phyloP scores from a whole-genome alignment of 139 green algal species.

The Limnomonas spitsbergensis region DNA sequence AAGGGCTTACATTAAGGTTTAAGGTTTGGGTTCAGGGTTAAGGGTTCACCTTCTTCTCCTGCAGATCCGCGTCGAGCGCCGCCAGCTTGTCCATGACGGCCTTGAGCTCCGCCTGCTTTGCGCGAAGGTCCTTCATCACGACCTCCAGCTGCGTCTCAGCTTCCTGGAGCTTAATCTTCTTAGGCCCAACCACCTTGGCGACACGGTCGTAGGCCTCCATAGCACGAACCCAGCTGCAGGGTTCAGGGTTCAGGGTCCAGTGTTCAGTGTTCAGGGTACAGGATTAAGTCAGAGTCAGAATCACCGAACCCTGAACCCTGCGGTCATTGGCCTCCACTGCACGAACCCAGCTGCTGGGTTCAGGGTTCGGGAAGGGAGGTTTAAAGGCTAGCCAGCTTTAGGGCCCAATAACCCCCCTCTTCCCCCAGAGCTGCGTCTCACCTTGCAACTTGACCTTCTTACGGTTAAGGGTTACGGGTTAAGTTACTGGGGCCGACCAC shows the following conservation, averaged over 20 bases:
- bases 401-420: too few relatives aligned
- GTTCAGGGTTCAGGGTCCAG: too few relatives aligned
- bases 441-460: too few relatives aligned
- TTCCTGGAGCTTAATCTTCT: slow-evolving; percentile 61
- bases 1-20: slow-evolving; percentile 69
- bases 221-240: slow-evolving; percentile 70
- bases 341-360: slow-evolving; percentile 72
- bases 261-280: too few relatives aligned
- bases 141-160: slow-evolving; percentile 58
- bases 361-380: too few relatives aligned
- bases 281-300: too few relatives aligned
- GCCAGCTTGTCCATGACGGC: slow-evolving; percentile 75
- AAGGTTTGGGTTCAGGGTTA: too few relatives aligned
- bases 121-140: slow-evolving; percentile 64
- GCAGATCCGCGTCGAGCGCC: slow-evolving; percentile 69
- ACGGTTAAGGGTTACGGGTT: too few relatives aligned
- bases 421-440: too few relatives aligned
- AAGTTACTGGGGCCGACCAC: too few relatives aligned
- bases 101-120: slow-evolving; percentile 71
- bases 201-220: slow-evolving; percentile 75
- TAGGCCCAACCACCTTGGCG: slow-evolving; percentile 68
- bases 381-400: too few relatives aligned
- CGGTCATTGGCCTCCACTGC: slow-evolving; percentile 77
- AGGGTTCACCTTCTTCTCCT: slow-evolving; percentile 42
- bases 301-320: slow-evolving; percentile 59